A percentile compares a stretch with the other conserved stretches of the same genome.
phyloP scores from a whole-genome alignment of 2,329 filamentous ascomycete species.

The Hypoxylon sp. region DNA sequence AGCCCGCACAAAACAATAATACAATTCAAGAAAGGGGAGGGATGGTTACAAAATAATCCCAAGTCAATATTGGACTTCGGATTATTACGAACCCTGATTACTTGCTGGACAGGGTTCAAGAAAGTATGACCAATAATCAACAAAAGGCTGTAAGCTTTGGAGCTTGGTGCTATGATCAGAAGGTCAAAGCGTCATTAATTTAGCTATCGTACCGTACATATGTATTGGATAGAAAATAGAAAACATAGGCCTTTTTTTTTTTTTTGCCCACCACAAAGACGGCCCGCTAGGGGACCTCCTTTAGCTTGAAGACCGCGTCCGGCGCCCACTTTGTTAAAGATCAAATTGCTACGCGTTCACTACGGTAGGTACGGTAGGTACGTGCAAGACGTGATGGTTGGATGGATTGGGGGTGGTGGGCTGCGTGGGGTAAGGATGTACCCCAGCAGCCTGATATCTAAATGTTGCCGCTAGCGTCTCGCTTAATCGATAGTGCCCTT shows the following conservation, averaged over 20 bases:
- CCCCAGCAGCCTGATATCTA: constrained; percentile 30
- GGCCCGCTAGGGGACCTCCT: constrained; percentile 33
- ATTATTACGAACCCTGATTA: constrained; percentile 35
- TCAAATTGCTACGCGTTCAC: constrained; percentile 34
- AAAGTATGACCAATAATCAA: constrained; percentile 32
- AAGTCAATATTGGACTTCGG: constrained; percentile 41
- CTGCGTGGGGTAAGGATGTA: constrained; percentile 26
- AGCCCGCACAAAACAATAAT: constrained; percentile 14
- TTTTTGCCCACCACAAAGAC: constrained; percentile 15
- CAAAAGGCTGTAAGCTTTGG: constrained; percentile 10
- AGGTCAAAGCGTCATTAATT: constrained; percentile 25
- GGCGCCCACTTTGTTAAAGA: constrained; percentile 18
- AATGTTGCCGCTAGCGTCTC: constrained; percentile 36
- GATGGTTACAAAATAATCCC: constrained; percentile 19
- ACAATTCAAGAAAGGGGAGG: constrained; percentile 22
- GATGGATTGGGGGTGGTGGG: neutral
- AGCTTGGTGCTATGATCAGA: neutral
- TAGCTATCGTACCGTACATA: too few relatives aligned
- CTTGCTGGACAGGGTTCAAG: constrained; percentile 24
- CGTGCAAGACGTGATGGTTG: constrained; percentile 22
- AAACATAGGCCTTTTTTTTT: neutral
- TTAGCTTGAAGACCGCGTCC: constrained; percentile 17
- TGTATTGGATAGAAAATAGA: too few relatives aligned
- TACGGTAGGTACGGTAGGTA: neutral
- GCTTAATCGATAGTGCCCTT: constrained; percentile 32